Percentiles rank a stretch among this genome's conserved stretches.
Conservation (phyloP, 495 filamentous ascomycete species). For the Talaromyces trachyspermus region DNA sequence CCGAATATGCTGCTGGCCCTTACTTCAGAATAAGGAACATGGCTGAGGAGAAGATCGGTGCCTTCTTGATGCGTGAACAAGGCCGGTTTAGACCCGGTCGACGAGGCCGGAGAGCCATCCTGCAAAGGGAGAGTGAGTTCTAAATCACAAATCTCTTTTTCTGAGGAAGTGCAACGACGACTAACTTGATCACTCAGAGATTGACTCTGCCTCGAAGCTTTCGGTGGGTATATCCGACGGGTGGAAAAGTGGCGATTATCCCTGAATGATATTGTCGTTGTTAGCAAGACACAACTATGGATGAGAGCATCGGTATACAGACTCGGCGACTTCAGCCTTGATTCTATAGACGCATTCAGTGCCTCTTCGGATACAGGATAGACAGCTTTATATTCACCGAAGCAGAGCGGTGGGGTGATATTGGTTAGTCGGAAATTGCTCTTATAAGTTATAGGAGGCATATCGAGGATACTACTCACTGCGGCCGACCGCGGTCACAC, state of each 20-base stretch:
- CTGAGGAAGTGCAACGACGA: too few species aligned
- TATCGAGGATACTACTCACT: background rate
- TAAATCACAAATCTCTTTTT: conserved; percentile 19
- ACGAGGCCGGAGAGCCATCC: conserved; percentile 16
- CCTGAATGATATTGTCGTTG: background rate
- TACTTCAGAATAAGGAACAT: conserved; percentile 50
- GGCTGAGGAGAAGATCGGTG: conserved; percentile 52
- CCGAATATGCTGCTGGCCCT: conserved; percentile 55
- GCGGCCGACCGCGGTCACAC: conserved; percentile 10
- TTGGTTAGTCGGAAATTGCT: background rate
- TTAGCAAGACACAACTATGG: background rate
- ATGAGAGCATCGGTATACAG: conserved; percentile 34
- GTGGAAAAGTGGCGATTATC: conserved; percentile 14
- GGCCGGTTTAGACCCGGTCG: conserved; percentile 40
- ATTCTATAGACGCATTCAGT: conserved; percentile 9
- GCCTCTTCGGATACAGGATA: conserved; percentile 9
- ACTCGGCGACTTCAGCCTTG: conserved; percentile 6
- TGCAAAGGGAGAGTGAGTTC: conserved; percentile 13
- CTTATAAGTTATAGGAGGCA: conserved; percentile 8
- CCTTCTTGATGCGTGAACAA: conserved; percentile 27
- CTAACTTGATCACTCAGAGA: conserved; percentile 2
- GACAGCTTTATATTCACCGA: conserved; percentile 6
- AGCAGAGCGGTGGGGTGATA: too few species aligned
- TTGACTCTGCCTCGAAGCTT: background rate
- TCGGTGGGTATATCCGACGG: conserved; percentile 12